These are phyloP conservation scores for Candida tibetensis DNA, from an alignment of 805 yeast species.

Conservation along the genomic window DNA sequence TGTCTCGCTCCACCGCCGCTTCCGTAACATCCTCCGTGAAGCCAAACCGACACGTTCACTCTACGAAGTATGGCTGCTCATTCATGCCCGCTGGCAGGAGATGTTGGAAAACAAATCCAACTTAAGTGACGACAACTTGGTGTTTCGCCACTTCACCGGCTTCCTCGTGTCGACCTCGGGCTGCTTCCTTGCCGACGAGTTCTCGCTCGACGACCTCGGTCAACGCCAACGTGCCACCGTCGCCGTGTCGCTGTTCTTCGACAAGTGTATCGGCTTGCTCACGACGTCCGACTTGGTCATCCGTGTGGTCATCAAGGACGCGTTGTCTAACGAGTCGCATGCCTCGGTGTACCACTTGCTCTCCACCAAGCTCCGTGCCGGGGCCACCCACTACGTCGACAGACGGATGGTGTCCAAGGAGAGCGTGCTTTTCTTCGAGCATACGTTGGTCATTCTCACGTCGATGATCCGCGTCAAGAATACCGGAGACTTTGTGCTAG, in stretches of 20 bases:
- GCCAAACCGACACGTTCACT: slow-evolving; percentile 38
- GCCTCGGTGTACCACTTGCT: slow-evolving; percentile 52
- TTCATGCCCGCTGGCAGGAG: slow-evolving; percentile 50
- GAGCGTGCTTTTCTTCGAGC: slow-evolving; percentile 44
- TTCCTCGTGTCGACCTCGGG: slow-evolving; percentile 71
- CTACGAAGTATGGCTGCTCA: slow-evolving; percentile 40
- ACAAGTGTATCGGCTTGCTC: slow-evolving; percentile 48
- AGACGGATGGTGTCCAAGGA: slow-evolving; percentile 25
- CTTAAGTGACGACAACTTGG: slow-evolving; percentile 40
- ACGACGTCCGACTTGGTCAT: slow-evolving; percentile 50
- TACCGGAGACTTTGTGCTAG: slow-evolving; percentile 35
- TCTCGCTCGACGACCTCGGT: slow-evolving; percentile 18
- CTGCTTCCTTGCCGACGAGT: slow-evolving; percentile 43
- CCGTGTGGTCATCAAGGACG: slow-evolving; percentile 71
- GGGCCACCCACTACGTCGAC: slow-evolving; percentile 34
- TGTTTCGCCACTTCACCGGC: slow-evolving; percentile 68
- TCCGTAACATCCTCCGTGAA: slow-evolving; percentile 40
- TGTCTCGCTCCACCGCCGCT: slow-evolving; percentile 68
- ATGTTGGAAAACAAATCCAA: slow-evolving; percentile 22
- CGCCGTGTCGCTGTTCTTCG: slow-evolving; percentile 47
- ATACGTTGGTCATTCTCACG: slow-evolving; percentile 46
- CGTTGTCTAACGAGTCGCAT: slow-evolving; percentile 63
- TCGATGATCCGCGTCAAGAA: slow-evolving; percentile 32
- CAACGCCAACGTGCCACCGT: slow-evolving; percentile 29
- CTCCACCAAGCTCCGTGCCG: slow-evolving; percentile 41